phyloP scores from a whole-genome alignment of 2,329 filamentous ascomycete genomes.

The Microdochium paspali region DNA sequence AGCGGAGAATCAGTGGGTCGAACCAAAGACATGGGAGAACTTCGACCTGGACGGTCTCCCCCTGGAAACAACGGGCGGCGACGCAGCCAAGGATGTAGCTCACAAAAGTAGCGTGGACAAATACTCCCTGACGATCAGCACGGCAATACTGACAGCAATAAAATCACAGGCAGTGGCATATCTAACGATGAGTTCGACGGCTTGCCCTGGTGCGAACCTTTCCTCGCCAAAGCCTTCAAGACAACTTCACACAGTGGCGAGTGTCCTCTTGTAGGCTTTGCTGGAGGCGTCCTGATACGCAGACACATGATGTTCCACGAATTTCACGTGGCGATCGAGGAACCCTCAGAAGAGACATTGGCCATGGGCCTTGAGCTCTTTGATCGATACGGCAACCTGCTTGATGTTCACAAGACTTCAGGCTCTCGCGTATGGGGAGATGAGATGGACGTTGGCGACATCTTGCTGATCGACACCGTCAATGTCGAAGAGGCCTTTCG shows the following conservation, averaged over 20 bases:
- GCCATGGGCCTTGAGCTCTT: conserved; percentile 19
- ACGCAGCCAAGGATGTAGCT: no score
- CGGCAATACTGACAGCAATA: background rate
- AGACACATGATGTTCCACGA: background rate
- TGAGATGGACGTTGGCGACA: conserved; percentile 16
- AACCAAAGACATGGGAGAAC: background rate
- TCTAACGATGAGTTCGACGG: background rate
- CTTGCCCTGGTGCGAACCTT: background rate
- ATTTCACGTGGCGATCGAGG: background rate
- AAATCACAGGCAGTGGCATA: background rate
- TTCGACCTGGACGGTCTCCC: background rate
- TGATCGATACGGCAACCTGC: conserved; percentile 25
- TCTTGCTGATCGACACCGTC: conserved; percentile 14
- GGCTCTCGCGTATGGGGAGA: conserved; percentile 17
- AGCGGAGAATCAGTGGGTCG: background rate
- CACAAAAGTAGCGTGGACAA: no score
- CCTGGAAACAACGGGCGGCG: background rate
- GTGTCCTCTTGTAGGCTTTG: background rate
- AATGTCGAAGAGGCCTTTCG: conserved; percentile 3
- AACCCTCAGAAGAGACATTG: background rate
- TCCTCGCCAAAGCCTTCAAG: background rate
- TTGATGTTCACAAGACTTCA: conserved; percentile 16
- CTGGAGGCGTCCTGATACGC: background rate
- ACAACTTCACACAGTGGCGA: background rate
- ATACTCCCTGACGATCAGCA: background rate